These are phyloP conservation scores for Trichoderma hamatum DNA, from an alignment of 2,329 filamentous ascomycete genomes.

Conservation along the genomic window DNA sequence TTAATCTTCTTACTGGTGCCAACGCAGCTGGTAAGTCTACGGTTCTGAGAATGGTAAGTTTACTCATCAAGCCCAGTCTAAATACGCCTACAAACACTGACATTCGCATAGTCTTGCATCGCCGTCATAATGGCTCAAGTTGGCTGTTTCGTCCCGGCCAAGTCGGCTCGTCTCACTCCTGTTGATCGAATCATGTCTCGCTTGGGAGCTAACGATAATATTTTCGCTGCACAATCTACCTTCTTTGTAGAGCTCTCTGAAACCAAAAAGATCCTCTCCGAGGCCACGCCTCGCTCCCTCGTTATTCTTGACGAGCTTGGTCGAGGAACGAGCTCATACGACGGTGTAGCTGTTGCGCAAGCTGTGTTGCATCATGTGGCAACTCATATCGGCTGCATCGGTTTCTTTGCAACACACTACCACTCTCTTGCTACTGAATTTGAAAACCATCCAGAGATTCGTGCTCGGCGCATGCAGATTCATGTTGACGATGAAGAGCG, in stretches of 20 bases:
- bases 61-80: background rate
- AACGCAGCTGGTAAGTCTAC: constrained; percentile 98
- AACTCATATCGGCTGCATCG: constrained; percentile 87
- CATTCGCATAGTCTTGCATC: constrained; percentile 70
- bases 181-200: constrained; percentile 98
- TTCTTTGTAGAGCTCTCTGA: constrained; percentile 98
- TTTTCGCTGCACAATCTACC: constrained; percentile 95
- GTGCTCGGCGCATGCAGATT: constrained; percentile 88
- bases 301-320: constrained; percentile 97
- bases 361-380: constrained; percentile 96
- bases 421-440: constrained; percentile 93
- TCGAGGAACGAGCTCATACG: constrained; percentile 91
- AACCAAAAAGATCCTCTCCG: constrained; percentile 95
- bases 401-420: constrained; percentile 98
- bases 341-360: constrained; percentile 94
- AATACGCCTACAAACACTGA: constrained; percentile 31
- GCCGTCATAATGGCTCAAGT: constrained; percentile 98
- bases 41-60: constrained; percentile 82
- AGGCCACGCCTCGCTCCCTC: constrained; percentile 89
- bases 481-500: constrained; percentile 83
- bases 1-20: constrained; percentile 89
- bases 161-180: constrained; percentile 80
- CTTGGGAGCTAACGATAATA: constrained; percentile 96
- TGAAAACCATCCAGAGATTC: constrained; percentile 82
- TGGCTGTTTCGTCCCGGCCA: constrained; percentile 86